Evolutionary conservation across 208 protist genomes (phyloP).

Genomic region (Trypanosoma boissoni): DNA sequence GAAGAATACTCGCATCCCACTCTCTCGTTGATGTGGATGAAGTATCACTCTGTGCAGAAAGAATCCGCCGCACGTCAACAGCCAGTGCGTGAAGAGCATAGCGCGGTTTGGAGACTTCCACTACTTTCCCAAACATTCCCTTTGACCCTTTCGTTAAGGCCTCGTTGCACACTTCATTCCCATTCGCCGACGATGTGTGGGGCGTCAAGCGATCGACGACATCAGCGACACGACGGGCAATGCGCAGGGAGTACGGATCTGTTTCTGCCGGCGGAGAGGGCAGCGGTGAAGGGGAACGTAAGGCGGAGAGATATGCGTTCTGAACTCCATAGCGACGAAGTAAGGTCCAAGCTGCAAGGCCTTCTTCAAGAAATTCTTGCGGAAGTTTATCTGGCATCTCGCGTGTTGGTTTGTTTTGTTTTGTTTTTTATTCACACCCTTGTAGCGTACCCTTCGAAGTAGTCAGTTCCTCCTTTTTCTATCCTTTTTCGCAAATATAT

Average conservation of each 20-base stretch:
- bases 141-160: no score
- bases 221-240: slow-evolving; percentile 14
- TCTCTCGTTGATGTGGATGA: not conserved
- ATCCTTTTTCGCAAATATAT: no score
- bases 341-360: slow-evolving; percentile 9
- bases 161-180: no score
- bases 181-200: not conserved
- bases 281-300: not conserved
- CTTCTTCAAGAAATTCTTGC: slow-evolving; percentile 21
- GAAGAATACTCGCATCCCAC: not conserved
- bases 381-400: slow-evolving; percentile 6
- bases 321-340: slow-evolving; percentile 9
- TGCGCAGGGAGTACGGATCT: slow-evolving; percentile 20
- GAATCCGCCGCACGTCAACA: slow-evolving; percentile 7
- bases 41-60: not conserved
- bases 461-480: no score
- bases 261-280: not conserved
- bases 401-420: not conserved
- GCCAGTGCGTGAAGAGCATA: slow-evolving; percentile 17
- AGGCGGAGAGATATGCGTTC: slow-evolving; percentile 13
- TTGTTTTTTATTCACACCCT: not conserved
- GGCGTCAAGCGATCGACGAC: slow-evolving; percentile 12
- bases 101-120: slow-evolving; percentile 9
- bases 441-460: not conserved
- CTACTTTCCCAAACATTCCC: not conserved